phyloP scores from a whole-genome alignment of 2,329 filamentous ascomycete genomes.

The Monosporascus sp. region DNA sequence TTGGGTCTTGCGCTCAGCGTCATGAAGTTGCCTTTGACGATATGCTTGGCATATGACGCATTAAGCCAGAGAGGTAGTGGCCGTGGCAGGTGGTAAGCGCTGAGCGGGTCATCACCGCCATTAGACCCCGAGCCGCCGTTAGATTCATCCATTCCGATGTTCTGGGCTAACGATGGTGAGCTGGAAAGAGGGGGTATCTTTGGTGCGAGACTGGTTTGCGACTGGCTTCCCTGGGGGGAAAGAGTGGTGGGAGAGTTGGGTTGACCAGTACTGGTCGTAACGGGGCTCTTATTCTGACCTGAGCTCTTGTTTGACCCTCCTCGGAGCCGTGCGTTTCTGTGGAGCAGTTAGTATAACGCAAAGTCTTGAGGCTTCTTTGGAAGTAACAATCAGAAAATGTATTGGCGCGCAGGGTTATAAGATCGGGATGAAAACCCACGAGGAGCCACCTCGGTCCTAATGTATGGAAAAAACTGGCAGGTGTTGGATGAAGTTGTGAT shows the following conservation, averaged over 20 bases:
- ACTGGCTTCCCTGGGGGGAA: slow-evolving; percentile 42
- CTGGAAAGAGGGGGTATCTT: slow-evolving; percentile 58
- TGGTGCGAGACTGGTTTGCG: slow-evolving; percentile 48
- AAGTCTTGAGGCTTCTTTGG: slow-evolving; percentile 2
- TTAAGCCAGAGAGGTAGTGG: slow-evolving; percentile 71
- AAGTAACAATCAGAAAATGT: not conserved
- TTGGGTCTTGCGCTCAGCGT: slow-evolving; percentile 88
- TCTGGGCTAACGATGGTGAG: slow-evolving; percentile 60
- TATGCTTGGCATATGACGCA: slow-evolving; percentile 71
- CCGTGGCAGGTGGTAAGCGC: slow-evolving; percentile 59
- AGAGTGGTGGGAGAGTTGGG: slow-evolving; percentile 41
- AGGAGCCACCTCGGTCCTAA: not conserved
- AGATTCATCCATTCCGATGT: slow-evolving; percentile 64
- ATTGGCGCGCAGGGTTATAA: not conserved
- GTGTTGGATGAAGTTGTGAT: no score
- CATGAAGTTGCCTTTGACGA: slow-evolving; percentile 97
- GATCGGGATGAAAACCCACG: not conserved
- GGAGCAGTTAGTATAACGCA: slow-evolving; percentile 21
- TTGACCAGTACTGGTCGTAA: slow-evolving; percentile 42
- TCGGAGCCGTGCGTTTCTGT: slow-evolving; percentile 55
- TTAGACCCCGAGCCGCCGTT: slow-evolving; percentile 39
- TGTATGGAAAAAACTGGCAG: no score
- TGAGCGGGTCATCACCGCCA: slow-evolving; percentile 52
- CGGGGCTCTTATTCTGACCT: slow-evolving; percentile 49
- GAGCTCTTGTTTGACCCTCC: slow-evolving; percentile 48